These are phyloP conservation scores for Groenewaldozyma tartarivorans DNA, from an alignment of 805 yeast species.

Conservation along the genomic window DNA sequence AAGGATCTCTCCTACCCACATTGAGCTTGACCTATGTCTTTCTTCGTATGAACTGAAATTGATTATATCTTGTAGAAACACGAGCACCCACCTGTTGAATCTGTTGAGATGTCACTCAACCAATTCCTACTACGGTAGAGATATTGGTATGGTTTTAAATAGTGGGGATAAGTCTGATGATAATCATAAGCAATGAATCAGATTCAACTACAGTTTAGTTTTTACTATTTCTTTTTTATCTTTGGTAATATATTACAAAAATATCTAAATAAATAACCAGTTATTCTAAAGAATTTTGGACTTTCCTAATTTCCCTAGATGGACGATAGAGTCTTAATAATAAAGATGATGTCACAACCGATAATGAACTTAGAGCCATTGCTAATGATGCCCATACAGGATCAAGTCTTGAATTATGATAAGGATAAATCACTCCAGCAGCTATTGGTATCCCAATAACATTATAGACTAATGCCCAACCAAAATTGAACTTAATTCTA, in stretches of 20 bases:
- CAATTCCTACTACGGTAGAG: no score
- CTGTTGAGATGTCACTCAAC: no score
- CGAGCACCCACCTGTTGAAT: conserved; percentile 17
- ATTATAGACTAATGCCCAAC: conserved; percentile 84
- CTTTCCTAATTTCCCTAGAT: neutral
- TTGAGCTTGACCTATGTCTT: neutral
- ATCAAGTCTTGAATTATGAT: conserved; percentile 58
- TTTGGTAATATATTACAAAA: no score
- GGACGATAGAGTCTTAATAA: conserved; percentile 45
- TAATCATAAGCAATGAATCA: no score
- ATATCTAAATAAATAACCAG: no score
- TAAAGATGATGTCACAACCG: conserved; percentile 77
- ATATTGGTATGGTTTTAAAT: no score
- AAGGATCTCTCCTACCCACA: neutral
- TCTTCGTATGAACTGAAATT: conserved; percentile 1
- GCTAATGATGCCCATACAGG: conserved; percentile 88
- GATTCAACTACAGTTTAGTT: no score
- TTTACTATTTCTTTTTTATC: no score
- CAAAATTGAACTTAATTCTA: conserved; percentile 69
- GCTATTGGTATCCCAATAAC: conserved; percentile 84
- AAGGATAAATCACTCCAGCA: conserved; percentile 81
- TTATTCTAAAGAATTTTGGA: conserved; percentile 1
- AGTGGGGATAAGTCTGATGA: no score
- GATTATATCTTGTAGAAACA: conserved; percentile 14
- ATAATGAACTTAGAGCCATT: conserved; percentile 87